Percentiles rank a stretch among this genome's conserved stretches.
Evolutionary conservation across 2,329 filamentous ascomycete species (phyloP).

Genomic region (Fusarium nurragi): DNA sequence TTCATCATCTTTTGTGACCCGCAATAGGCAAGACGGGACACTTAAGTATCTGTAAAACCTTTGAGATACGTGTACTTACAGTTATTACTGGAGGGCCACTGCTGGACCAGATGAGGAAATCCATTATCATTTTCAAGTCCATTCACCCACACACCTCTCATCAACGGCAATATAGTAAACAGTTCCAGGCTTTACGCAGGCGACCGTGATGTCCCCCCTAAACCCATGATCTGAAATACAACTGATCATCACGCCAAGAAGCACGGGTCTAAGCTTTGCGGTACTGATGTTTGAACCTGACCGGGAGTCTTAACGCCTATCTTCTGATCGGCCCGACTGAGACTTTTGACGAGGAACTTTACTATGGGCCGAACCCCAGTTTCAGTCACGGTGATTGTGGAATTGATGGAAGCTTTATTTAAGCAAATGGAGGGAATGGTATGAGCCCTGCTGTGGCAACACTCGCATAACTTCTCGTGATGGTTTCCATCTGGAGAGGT

Average conservation of each 20-base stretch:
- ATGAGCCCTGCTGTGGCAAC: background rate
- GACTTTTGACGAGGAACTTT: background rate
- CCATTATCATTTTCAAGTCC: background rate
- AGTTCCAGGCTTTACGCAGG: background rate
- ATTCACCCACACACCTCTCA: accelerated
- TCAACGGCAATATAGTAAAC: background rate
- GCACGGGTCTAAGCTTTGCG: accelerated
- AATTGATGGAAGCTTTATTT: background rate
- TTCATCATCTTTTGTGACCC: too few relatives aligned
- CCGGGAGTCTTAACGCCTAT: background rate
- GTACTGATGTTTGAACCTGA: background rate
- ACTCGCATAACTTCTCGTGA: background rate
- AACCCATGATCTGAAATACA: background rate
- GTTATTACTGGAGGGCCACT: too few relatives aligned
- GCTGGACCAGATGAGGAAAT: background rate
- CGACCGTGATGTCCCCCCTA: background rate
- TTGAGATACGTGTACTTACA: too few relatives aligned
- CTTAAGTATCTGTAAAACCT: too few relatives aligned
- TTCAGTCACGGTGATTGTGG: background rate
- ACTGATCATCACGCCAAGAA: background rate
- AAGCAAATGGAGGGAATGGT: background rate
- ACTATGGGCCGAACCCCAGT: background rate
- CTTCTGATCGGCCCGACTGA: background rate
- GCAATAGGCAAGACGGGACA: too few relatives aligned
- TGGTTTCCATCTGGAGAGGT: too few relatives aligned